phyloP scores from a whole-genome alignment of 1,139 yeast genomes.

The Entelexis sorbosivorans region DNA sequence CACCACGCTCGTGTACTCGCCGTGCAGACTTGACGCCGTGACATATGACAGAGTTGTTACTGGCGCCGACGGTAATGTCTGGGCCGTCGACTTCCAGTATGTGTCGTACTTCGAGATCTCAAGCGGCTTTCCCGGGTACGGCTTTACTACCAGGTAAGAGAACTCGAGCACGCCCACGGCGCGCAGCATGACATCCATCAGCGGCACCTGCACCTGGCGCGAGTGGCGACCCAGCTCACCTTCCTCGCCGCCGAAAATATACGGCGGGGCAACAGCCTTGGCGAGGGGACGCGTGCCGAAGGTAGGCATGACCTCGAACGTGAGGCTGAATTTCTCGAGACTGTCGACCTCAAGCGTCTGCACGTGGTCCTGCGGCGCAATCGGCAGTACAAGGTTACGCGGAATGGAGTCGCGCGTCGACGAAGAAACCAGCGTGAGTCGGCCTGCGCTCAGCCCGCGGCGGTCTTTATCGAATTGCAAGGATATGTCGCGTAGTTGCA shows the following conservation, averaged over 20 bases:
- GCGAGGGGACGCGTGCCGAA: conserved; percentile 90
- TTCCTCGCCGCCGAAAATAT: conserved; percentile 36
- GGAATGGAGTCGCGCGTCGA: conserved; percentile 61
- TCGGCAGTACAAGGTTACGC: conserved; percentile 68
- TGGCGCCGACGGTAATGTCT: conserved; percentile 10
- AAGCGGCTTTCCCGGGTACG: conserved; percentile 74
- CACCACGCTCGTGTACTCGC: conserved; percentile 60
- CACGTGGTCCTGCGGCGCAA: conserved; percentile 58
- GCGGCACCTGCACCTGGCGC: conserved; percentile 40
- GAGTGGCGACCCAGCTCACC: conserved; percentile 29
- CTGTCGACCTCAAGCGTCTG: conserved; percentile 81
- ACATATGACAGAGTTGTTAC: conserved; percentile 52
- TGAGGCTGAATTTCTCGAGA: conserved; percentile 65
- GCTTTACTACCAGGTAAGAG: conserved; percentile 73
- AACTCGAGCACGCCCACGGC: conserved; percentile 73
- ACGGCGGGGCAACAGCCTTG: conserved; percentile 63
- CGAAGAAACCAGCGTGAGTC: conserved; percentile 62
- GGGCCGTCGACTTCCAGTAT: conserved; percentile 78
- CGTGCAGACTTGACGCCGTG: conserved; percentile 82
- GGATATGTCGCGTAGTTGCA: conserved; percentile 62
- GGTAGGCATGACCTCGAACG: conserved; percentile 85
- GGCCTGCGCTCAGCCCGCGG: conserved; percentile 35
- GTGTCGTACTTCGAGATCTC: conserved; percentile 92
- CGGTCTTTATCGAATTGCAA: conserved; percentile 34
- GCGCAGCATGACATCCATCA: conserved; percentile 70